phyloP scores from a whole-genome alignment of 169 alveolate species.

The Babesia sp. region DNA sequence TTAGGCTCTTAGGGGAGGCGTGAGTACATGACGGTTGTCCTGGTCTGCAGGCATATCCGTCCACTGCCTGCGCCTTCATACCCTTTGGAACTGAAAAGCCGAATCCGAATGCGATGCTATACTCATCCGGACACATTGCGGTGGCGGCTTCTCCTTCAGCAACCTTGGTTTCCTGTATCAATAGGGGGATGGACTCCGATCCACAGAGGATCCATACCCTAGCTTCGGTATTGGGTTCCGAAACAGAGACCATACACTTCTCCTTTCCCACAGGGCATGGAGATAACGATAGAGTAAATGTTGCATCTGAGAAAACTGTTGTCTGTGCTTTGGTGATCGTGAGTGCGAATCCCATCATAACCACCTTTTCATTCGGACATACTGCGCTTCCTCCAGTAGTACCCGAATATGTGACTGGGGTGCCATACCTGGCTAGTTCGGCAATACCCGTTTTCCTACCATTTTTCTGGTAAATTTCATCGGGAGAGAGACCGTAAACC shows the following conservation, averaged over 20 bases:
- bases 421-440: constrained; percentile 18
- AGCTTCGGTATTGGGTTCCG: constrained; percentile 59
- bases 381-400: constrained; percentile 80
- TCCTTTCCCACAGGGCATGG: constrained; percentile 77
- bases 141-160: constrained; percentile 23
- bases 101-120: constrained; percentile 55
- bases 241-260: constrained; percentile 74
- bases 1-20: constrained; percentile 12
- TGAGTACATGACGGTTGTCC: constrained; percentile 54
- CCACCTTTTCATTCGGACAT: constrained; percentile 74
- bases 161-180: constrained; percentile 68
- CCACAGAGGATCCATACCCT: constrained; percentile 80
- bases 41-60: constrained; percentile 60
- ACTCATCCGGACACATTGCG: constrained; percentile 58
- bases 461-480: constrained; percentile 50
- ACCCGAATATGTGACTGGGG: constrained; percentile 75
- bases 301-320: constrained; percentile 44
- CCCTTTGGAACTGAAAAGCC: constrained; percentile 63
- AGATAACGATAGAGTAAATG: constrained; percentile 36
- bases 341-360: constrained; percentile 80
- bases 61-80: neutral
- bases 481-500: constrained; percentile 73
- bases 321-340: constrained; percentile 13
- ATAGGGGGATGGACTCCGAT: constrained; percentile 67
- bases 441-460: constrained; percentile 67